Conservation (phyloP, 371 early-diverging fungal species). For the Mortierella sp. region DNA sequence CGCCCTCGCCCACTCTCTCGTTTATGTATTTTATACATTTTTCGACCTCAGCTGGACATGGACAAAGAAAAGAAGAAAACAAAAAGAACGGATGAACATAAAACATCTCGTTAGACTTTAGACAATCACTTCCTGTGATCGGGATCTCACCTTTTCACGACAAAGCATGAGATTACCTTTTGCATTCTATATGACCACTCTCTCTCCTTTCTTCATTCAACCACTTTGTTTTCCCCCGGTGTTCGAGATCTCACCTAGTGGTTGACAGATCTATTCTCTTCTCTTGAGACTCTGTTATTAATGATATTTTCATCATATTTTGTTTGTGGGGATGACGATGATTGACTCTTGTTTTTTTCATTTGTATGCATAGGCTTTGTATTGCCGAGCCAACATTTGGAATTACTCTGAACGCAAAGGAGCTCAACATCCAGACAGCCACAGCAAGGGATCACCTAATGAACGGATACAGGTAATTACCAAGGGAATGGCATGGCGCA, state of each 20-base stretch:
- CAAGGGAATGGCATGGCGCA: not conserved
- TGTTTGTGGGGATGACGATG: not conserved
- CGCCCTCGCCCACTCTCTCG: constrained; percentile 4
- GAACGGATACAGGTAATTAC: constrained; percentile 42
- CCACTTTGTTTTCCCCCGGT: not conserved
- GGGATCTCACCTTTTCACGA: not conserved
- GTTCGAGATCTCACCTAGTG: not conserved
- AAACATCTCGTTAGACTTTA: not conserved
- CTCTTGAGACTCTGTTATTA: not conserved
- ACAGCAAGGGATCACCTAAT: constrained; percentile 36
- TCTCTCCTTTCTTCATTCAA: not conserved
- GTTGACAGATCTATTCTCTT: not conserved
- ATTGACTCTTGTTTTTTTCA: no score
- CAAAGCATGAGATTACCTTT: not conserved
- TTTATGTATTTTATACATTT: not conserved
- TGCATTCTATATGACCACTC: not conserved
- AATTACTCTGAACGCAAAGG: constrained; percentile 51
- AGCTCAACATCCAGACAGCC: constrained; percentile 55
- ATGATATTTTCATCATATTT: not conserved
- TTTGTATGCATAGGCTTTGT: constrained; percentile 30
- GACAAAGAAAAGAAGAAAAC: not conserved
- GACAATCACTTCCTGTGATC: not conserved
- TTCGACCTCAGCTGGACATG: constrained; percentile 11
- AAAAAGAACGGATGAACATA: not conserved
- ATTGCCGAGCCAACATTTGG: constrained; percentile 49